These are phyloP conservation scores for Monosporozyma aerobia DNA, from an alignment of 805 yeast species.

Conservation along the genomic window DNA sequence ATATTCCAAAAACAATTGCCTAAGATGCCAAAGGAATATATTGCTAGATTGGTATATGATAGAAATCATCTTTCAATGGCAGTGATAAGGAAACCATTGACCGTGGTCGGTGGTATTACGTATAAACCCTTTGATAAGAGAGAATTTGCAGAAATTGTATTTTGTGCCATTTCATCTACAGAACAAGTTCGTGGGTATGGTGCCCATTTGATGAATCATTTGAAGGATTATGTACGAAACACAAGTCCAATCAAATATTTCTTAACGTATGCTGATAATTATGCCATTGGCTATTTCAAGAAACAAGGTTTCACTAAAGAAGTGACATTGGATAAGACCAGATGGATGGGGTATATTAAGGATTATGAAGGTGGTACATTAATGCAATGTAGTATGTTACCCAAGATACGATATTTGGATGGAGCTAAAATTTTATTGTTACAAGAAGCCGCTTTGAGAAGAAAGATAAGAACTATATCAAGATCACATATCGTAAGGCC, in stretches of 20 bases:
- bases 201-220: constrained; percentile 96
- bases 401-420: constrained; percentile 79
- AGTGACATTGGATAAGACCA: constrained; percentile 69
- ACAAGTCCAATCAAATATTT: constrained; percentile 81
- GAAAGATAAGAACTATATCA: constrained; percentile 71
- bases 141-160: constrained; percentile 94
- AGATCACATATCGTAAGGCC: constrained; percentile 72
- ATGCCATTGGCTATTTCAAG: constrained; percentile 96
- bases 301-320: constrained; percentile 98
- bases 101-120: constrained; percentile 97
- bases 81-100: constrained; percentile 83
- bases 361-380: constrained; percentile 98
- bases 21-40: constrained; percentile 96
- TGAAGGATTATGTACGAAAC: constrained; percentile 87
- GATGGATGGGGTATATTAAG: constrained; percentile 98
- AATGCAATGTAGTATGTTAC: constrained; percentile 95
- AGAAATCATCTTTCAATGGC: constrained; percentile 93
- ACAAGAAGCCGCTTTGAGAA: constrained; percentile 85
- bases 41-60: constrained; percentile 89
- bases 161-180: constrained; percentile 94
- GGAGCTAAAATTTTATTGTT: constrained; percentile 74
- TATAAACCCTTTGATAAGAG: constrained; percentile 87
- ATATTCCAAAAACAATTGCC: constrained; percentile 96
- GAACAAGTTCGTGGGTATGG: constrained; percentile 99
- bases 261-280: constrained; percentile 94